Evolutionary conservation across 768 basidiomycete species (phyloP).

Genomic region (Tylopilus sp.): DNA sequence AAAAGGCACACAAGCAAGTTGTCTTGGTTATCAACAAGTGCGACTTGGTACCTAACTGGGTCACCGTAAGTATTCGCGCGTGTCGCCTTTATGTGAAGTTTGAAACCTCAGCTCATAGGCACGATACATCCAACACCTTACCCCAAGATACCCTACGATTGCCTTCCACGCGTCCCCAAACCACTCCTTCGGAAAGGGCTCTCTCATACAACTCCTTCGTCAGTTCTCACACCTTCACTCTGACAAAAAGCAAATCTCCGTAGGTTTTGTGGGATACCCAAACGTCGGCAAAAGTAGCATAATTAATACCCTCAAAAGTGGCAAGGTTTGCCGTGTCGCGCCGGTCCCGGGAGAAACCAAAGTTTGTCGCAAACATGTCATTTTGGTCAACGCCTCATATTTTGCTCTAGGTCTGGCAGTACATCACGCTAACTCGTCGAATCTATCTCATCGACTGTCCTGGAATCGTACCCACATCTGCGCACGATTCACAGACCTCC

Average conservation of each 20-base stretch:
- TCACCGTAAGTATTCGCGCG: constrained; percentile 64
- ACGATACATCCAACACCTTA: constrained; percentile 93
- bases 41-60: constrained; percentile 98
- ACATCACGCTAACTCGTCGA: constrained; percentile 91
- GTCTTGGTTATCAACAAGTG: constrained; percentile 98
- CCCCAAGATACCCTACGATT: constrained; percentile 91
- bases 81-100: background rate
- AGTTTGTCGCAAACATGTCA: constrained; percentile 25
- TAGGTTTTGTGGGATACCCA: constrained; percentile 97
- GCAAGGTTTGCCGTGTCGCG: constrained; percentile 95
- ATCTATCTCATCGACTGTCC: constrained; percentile 99
- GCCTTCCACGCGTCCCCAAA: constrained; percentile 99
- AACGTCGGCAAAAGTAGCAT: constrained; percentile 98
- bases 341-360: constrained; percentile 99
- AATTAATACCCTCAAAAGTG: constrained; percentile 97
- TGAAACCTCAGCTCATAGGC: constrained; percentile 48
- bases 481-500: constrained; percentile 83
- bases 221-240: constrained; percentile 97
- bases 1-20: constrained; percentile 96
- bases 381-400: background rate
- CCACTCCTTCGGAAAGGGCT: constrained; percentile 98
- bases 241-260: constrained; percentile 99
- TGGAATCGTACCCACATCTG: constrained; percentile 93
- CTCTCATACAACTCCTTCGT: constrained; percentile 92
- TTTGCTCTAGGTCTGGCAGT: constrained; percentile 83